Conservation (phyloP, 768 basidiomycete species). For the Candolleomyces efflorescens region DNA sequence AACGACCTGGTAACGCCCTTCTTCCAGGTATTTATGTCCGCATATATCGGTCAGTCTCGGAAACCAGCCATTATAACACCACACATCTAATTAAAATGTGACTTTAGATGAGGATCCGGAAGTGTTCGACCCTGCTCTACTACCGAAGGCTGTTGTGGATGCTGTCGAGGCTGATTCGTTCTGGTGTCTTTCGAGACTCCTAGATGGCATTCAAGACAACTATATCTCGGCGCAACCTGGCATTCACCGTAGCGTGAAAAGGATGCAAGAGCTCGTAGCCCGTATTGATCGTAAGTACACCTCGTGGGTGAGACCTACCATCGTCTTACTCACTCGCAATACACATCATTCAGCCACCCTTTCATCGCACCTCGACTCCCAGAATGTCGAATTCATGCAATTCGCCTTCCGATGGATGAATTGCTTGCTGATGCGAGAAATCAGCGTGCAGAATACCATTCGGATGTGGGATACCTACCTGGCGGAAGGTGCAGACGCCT, state of each 20-base stretch:
- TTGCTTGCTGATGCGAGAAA: constrained; percentile 95
- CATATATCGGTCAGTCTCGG: constrained; percentile 79
- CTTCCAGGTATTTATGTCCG: constrained; percentile 94
- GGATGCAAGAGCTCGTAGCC: constrained; percentile 91
- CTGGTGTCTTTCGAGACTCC: constrained; percentile 93
- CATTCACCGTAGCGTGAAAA: constrained; percentile 86
- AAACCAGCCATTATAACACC: background rate
- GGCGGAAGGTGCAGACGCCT: constrained; percentile 97
- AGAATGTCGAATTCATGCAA: constrained; percentile 99
- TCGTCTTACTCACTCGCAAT: constrained; percentile 3
- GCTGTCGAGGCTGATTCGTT: constrained; percentile 97
- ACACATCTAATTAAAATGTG: constrained; percentile 5
- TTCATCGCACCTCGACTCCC: constrained; percentile 77
- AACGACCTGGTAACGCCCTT: constrained; percentile 98
- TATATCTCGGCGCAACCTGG: constrained; percentile 97
- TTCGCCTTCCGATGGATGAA: constrained; percentile 99
- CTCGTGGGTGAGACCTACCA: background rate
- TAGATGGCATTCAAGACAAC: constrained; percentile 98
- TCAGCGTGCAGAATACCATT: constrained; percentile 94
- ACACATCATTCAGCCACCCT: constrained; percentile 59
- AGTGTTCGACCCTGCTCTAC: constrained; percentile 71
- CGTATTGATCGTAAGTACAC: constrained; percentile 74
- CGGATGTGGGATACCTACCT: constrained; percentile 99
- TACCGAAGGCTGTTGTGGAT: constrained; percentile 66
- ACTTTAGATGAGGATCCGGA: constrained; percentile 86